Evolutionary conservation across 73 alveolate genomes (phyloP).

Genomic region (Blepharisma japonicum): DNA sequence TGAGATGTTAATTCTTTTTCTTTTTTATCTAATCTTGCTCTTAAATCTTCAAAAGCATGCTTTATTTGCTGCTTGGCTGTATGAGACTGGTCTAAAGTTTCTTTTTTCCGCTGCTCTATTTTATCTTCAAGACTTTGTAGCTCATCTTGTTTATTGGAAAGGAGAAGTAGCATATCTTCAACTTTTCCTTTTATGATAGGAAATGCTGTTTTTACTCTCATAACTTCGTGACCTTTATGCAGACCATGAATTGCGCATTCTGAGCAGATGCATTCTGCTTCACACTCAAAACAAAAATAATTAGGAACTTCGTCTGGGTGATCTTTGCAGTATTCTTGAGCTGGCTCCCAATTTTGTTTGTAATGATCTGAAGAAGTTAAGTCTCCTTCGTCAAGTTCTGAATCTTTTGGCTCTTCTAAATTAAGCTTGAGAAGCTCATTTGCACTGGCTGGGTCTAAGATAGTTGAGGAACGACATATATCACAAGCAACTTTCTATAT

Average conservation of each 20-base stretch:
- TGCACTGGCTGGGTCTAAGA: constrained; percentile 76
- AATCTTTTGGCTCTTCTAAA: background rate
- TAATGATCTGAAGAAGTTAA: background rate
- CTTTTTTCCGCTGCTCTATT: constrained; percentile 67
- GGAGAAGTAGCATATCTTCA: constrained; percentile 51
- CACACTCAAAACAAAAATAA: constrained; percentile 80
- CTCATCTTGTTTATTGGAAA: constrained; percentile 55
- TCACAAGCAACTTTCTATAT: constrained; percentile 70
- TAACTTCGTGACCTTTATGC: constrained; percentile 77
- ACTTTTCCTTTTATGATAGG: constrained; percentile 64
- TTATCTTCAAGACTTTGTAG: constrained; percentile 37
- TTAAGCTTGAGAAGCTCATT: constrained; percentile 54
- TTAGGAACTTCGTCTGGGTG: constrained; percentile 77
- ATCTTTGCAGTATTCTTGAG: constrained; percentile 61
- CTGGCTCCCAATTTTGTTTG: constrained; percentile 26
- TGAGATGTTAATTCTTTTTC: constrained; percentile 68
- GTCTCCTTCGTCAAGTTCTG: constrained; percentile 25
- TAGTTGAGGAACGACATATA: constrained; percentile 71
- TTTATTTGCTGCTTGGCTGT: constrained; percentile 55
- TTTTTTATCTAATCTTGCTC: constrained; percentile 61
- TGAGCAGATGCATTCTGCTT: constrained; percentile 69
- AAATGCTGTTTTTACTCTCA: constrained; percentile 70
- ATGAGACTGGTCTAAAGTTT: constrained; percentile 47
- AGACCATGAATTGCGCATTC: constrained; percentile 89
- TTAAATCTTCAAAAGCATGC: constrained; percentile 64